Conservation (phyloP, 2,329 filamentous ascomycete genomes). For the Cordyceps cateniannulata region DNA sequence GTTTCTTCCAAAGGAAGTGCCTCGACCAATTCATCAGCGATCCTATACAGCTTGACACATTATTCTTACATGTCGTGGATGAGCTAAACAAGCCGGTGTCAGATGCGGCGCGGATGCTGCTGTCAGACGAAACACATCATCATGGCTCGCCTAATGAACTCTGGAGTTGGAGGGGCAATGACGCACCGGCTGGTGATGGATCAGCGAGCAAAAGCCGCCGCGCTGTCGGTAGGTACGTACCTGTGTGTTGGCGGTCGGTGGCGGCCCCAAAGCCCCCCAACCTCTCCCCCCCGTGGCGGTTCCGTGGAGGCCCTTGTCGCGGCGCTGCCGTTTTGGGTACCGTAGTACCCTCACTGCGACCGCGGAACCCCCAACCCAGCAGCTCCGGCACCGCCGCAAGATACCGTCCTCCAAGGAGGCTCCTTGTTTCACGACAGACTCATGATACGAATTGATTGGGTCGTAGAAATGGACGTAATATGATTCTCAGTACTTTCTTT, state of each 20-base stretch:
- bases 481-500: neutral
- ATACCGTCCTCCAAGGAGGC: neutral
- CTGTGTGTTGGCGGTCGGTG: too few species aligned
- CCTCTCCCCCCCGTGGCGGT: neutral
- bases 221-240: too few species aligned
- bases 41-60: conserved; percentile 2
- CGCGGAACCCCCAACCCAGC: conserved; percentile 9
- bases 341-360: neutral
- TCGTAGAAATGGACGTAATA: neutral
- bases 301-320: too few species aligned
- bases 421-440: neutral
- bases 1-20: neutral
- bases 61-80: conserved; percentile 3
- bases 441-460: neutral
- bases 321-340: neutral
- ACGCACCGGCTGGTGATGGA: neutral
- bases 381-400: conserved; percentile 4
- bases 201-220: neutral
- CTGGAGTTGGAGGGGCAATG: neutral
- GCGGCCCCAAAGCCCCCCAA: too few species aligned
- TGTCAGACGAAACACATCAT: conserved; percentile 10
- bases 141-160: neutral
- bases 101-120: neutral
- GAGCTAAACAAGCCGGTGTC: neutral
- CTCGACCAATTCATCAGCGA: neutral